Percentiles rank a stretch among this genome's conserved stretches.
Evolutionary conservation across 805 yeast genomes (phyloP).

Genomic region (Candida germanica): DNA sequence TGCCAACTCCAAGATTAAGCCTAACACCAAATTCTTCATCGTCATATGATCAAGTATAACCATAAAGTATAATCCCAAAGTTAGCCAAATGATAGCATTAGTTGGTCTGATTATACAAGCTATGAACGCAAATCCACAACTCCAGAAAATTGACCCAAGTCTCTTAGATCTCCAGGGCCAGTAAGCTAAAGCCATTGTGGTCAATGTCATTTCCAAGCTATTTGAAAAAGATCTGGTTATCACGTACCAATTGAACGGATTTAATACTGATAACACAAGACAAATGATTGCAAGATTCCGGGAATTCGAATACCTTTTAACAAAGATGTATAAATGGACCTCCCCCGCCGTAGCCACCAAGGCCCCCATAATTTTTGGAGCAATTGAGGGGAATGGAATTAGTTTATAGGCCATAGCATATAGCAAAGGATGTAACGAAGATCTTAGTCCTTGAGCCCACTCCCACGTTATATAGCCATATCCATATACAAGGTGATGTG

Average conservation of each 20-base stretch:
- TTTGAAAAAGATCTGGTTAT: constrained; percentile 84
- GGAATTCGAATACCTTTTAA: constrained; percentile 31
- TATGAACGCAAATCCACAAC: constrained; percentile 50
- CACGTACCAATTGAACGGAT: constrained; percentile 80
- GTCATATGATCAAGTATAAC: neutral
- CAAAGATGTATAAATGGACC: constrained; percentile 50
- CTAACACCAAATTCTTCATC: constrained; percentile 11
- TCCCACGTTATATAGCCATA: constrained; percentile 94
- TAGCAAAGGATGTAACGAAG: constrained; percentile 75
- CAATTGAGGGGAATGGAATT: constrained; percentile 25
- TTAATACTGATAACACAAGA: constrained; percentile 50
- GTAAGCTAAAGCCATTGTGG: constrained; percentile 59
- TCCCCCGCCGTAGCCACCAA: constrained; percentile 73
- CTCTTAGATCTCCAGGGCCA: constrained; percentile 61
- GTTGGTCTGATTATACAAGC: constrained; percentile 83
- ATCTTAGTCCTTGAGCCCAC: constrained; percentile 74
- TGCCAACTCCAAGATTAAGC: constrained; percentile 19
- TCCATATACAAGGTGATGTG: constrained; percentile 70
- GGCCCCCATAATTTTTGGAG: constrained; percentile 72
- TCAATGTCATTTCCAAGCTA: constrained; percentile 70
- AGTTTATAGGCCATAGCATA: constrained; percentile 46
- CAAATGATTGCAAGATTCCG: constrained; percentile 38
- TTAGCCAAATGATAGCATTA: constrained; percentile 72
- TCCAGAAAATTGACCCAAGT: constrained; percentile 20
- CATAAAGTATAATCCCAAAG: constrained; percentile 44